These are phyloP conservation scores for Coccomyxa sp. DNA, from an alignment of 139 green algal genomes.

Conservation along the genomic window DNA sequence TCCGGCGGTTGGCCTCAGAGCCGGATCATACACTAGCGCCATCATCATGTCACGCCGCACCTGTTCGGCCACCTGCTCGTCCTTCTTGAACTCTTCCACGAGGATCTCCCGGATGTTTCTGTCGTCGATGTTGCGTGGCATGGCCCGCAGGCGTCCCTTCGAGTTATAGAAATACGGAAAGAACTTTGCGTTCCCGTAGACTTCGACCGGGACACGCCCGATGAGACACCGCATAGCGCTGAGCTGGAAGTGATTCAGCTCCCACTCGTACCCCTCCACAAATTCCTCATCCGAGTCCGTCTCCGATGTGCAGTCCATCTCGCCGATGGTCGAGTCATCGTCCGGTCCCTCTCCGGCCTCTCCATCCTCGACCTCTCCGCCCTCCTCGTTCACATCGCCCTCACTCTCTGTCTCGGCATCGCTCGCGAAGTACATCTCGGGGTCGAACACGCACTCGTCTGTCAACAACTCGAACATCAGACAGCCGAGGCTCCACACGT, in stretches of 20 bases:
- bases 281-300: background rate
- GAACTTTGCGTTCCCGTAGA: background rate
- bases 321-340: background rate
- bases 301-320: background rate
- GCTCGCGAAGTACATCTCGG: background rate
- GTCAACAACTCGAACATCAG: slow-evolving; percentile 1
- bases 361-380: background rate
- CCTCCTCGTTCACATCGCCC: background rate
- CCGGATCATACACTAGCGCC: background rate
- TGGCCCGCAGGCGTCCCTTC: background rate
- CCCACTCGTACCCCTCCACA: background rate
- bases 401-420: background rate
- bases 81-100: background rate
- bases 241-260: background rate
- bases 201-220: background rate
- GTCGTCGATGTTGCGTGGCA: background rate
- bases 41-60: background rate
- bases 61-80: background rate
- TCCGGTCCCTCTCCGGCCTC: background rate
- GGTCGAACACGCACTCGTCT: background rate
- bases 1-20: background rate
- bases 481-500: background rate
- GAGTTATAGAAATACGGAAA: background rate
- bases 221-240: background rate
- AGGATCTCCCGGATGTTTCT: background rate